phyloP scores from a whole-genome alignment of 441 rosid genomes.

The Brassica balearica region DNA sequence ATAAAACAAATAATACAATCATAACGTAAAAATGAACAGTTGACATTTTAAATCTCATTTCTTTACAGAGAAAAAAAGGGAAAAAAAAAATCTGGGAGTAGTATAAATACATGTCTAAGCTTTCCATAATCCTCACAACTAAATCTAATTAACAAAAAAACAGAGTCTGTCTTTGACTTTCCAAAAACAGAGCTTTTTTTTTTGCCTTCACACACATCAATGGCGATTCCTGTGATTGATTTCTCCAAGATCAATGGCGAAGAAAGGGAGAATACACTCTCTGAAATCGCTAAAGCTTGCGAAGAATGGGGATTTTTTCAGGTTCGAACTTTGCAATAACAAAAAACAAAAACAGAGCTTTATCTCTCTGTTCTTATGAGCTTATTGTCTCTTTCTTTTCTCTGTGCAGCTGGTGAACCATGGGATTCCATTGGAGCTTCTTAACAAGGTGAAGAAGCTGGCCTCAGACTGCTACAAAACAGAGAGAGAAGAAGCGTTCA shows the following conservation, averaged over 20 bases:
- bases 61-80: not conserved
- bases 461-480: constrained; percentile 59
- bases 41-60: constrained; percentile 25
- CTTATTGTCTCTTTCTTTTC: not conserved
- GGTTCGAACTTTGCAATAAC: constrained; percentile 18
- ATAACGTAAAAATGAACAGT: constrained; percentile 32
- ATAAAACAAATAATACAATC: not conserved
- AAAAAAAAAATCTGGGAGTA: not conserved
- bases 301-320: constrained; percentile 91
- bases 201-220: constrained; percentile 36
- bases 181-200: constrained; percentile 34
- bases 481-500: constrained; percentile 78
- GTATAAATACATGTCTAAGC: constrained; percentile 49
- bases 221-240: constrained; percentile 93
- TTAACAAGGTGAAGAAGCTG: constrained; percentile 77
- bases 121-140: constrained; percentile 27
- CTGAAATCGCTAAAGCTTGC: constrained; percentile 72
- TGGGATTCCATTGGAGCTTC: constrained; percentile 71
- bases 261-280: constrained; percentile 64
- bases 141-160: constrained; percentile 25
- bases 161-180: constrained; percentile 30
- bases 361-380: not conserved
- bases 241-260: constrained; percentile 76
- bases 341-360: not conserved
- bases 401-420: constrained; percentile 76